Base-by-base conservation (phyloP, 73 alveolate genomes). In the Paramecium biaurelia region DNA sequence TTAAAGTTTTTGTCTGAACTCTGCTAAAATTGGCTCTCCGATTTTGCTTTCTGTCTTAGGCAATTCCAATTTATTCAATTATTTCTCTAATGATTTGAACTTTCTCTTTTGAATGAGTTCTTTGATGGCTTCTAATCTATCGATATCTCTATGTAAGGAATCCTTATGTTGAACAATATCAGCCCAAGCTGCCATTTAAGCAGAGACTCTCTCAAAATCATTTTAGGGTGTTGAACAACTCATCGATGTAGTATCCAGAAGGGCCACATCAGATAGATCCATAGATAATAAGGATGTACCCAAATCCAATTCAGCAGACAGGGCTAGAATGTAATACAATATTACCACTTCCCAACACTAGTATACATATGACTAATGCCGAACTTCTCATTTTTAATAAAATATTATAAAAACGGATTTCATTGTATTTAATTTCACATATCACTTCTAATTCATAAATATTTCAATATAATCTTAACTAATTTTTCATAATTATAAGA, bases 111-210 rank as follows among this genome's bases (percentile, higher is more conserved):
- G 28, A 21, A 79, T 79, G 23, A 79, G 72, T 35, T 79, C 32
- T 79, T 79, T 79, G 41, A 79, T 41, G 47, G 76, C 26, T 45
- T 79, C 45, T n/a, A 79, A 45, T 23, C 63, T 79, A 38, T 79
- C 56, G 20, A 79, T 79, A 45, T 79, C 90, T 79, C 47, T 20
- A 41, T 32, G 90, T 12, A 79, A 20, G 41, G 70, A 79, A 43
- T 79, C 90, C 56, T 79, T 79, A 79, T 79, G 90, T 45, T 79
- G 37, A n/a, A 79, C 90, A 18, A 79, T 79, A 42, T 79, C 90
- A 24, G 76, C 90, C 90, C 90, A 79, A 43, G 90, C 90, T 24
- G 90, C 70, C 90, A 79, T 79, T 45, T 79, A 45, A 30, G 90
- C 35, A 4, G 90, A 79, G 28, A 79, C 90, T 79, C 90, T 79